Percentiles rank a stretch among this genome's conserved stretches.
phyloP scores from a whole-genome alignment of 371 early-diverging fungal species.

The Lichtheimia hyalospora region DNA sequence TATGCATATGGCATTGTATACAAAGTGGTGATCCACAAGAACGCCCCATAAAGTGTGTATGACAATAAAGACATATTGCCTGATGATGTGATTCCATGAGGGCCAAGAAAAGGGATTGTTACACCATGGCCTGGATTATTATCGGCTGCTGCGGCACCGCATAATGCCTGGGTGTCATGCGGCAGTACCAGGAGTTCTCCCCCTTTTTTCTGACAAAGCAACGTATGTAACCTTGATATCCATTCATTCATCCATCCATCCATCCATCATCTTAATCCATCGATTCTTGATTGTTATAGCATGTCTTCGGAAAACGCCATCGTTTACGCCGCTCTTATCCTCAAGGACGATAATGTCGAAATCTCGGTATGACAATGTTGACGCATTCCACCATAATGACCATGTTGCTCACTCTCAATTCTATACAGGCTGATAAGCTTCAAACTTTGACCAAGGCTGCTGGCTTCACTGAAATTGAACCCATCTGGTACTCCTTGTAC shows the following conservation, averaged over 20 bases:
- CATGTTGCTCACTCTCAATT: background rate
- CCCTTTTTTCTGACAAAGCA: background rate
- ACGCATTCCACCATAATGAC: background rate
- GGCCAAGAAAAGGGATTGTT: too few species aligned
- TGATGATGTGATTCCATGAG: too few species aligned
- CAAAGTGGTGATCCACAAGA: too few species aligned
- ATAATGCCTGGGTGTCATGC: too few species aligned
- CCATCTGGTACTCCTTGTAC: slow-evolving; percentile 95
- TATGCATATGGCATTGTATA: too few species aligned
- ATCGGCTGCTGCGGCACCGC: too few species aligned
- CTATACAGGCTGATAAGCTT: slow-evolving; percentile 91
- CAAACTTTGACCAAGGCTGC: slow-evolving; percentile 89
- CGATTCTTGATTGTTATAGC: slow-evolving; percentile 14
- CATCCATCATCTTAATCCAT: slow-evolving; percentile 14
- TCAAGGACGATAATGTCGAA: slow-evolving; percentile 95
- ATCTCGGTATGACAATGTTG: slow-evolving; percentile 79
- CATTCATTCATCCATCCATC: slow-evolving; percentile 6
- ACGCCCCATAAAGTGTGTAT: too few species aligned
- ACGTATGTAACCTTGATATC: background rate
- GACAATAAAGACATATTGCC: too few species aligned
- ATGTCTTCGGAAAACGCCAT: slow-evolving; percentile 87
- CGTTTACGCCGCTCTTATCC: slow-evolving; percentile 97
- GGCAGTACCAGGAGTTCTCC: background rate
- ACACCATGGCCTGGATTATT: too few species aligned
- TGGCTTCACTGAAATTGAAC: slow-evolving; percentile 84